These are phyloP conservation scores for Aureobasidium uvarum DNA, from an alignment of 2,329 filamentous ascomycete species.

Conservation along the genomic window DNA sequence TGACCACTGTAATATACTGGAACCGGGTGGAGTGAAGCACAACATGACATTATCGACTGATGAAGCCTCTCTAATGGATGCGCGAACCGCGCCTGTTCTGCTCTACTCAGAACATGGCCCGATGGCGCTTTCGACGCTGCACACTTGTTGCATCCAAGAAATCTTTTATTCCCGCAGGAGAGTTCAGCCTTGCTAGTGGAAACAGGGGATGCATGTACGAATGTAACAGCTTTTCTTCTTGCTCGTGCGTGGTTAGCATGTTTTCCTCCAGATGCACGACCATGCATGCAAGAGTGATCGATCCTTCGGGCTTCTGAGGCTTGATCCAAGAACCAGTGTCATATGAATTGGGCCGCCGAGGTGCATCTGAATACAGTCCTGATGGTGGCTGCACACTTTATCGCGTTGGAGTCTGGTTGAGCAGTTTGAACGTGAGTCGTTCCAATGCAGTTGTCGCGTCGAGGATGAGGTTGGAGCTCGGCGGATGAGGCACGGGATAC, in stretches of 20 bases:
- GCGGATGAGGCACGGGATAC: not conserved
- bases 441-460: not conserved
- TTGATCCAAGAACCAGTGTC: slow-evolving; percentile 8
- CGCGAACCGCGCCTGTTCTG: not conserved
- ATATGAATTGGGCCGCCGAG: not conserved
- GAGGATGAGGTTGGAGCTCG: not conserved
- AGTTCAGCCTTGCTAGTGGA: not conserved
- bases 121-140: not conserved
- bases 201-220: slow-evolving; percentile 4
- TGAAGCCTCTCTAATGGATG: not conserved
- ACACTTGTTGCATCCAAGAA: not conserved
- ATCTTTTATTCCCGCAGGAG: not conserved
- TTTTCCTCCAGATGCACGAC: not conserved
- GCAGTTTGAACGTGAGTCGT: not conserved
- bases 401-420: not conserved
- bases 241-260: not conserved
- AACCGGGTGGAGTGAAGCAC: not conserved
- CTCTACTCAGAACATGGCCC: not conserved
- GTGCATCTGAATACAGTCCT: not conserved
- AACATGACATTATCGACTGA: slow-evolving; percentile 2
- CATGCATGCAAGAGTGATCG: slow-evolving; percentile 4
- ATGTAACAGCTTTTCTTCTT: slow-evolving; percentile 1
- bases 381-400: not conserved
- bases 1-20: not conserved
- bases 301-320: slow-evolving; percentile 1